Evolutionary conservation across 1,284 basidiomycete species (phyloP).

Genomic region (Cryptococcus sp.): DNA sequence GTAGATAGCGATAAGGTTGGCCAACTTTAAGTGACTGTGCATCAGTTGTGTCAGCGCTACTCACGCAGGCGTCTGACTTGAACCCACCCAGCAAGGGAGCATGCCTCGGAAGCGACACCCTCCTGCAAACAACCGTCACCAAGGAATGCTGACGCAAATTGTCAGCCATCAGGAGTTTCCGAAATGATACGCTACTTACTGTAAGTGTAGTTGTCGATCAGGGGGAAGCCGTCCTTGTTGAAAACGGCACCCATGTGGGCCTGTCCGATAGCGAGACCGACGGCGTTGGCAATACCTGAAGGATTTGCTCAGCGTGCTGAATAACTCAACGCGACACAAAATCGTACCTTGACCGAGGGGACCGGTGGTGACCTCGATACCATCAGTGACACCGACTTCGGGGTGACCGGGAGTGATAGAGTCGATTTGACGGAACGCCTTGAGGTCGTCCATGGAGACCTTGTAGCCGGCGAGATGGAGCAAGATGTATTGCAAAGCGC

Average conservation of each 20-base stretch:
- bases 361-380: constrained; percentile 94
- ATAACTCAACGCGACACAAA: not conserved
- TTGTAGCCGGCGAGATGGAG: constrained; percentile 56
- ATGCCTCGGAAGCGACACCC: constrained; percentile 87
- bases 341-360: constrained; percentile 81
- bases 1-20: constrained; percentile 88
- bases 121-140: constrained; percentile 97
- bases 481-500: constrained; percentile 61
- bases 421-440: constrained; percentile 67
- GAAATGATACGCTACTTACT: constrained; percentile 54
- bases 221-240: constrained; percentile 81
- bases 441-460: constrained; percentile 58
- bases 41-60: constrained; percentile 3
- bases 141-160: constrained; percentile 65
- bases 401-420: constrained; percentile 91
- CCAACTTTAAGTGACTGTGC: constrained; percentile 77
- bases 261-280: constrained; percentile 91
- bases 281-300: constrained; percentile 75
- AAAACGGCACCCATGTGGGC: constrained; percentile 83
- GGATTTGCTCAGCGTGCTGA: constrained; percentile 3
- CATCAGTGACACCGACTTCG: constrained; percentile 83
- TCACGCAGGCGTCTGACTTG: not conserved
- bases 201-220: constrained; percentile 90
- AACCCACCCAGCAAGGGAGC: constrained; percentile 72
- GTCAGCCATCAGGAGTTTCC: constrained; percentile 13